Percentiles rank a stretch among this genome's conserved stretches.
Evolutionary conservation across 306 rosid genomes (phyloP).

Genomic region (Hylodesmum podocarpum): DNA sequence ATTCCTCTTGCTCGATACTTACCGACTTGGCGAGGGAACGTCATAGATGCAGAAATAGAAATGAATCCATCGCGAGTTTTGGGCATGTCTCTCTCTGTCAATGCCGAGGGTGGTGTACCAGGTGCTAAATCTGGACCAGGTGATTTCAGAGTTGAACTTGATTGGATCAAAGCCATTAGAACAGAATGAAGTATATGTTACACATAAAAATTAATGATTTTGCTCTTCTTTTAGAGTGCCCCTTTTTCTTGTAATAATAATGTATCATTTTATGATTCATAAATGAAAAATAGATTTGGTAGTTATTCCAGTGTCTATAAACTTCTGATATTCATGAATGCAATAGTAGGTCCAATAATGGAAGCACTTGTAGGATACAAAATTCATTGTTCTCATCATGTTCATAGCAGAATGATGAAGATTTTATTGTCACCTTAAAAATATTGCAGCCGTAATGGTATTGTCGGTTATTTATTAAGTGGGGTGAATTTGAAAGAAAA

Average conservation of each 20-base stretch:
- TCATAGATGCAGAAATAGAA: slow-evolving; percentile 73
- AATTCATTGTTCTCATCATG: slow-evolving; percentile 23
- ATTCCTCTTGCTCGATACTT: slow-evolving; percentile 86
- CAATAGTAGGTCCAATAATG: not conserved
- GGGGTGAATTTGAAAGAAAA: slow-evolving; percentile 1
- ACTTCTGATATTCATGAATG: not conserved
- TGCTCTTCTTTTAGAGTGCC: slow-evolving; percentile 8
- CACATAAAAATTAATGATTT: slow-evolving; percentile 20
- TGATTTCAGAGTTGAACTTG: slow-evolving; percentile 79
- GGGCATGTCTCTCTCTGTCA: slow-evolving; percentile 85
- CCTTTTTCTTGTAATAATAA: slow-evolving; percentile 24
- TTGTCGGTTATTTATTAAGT: slow-evolving; percentile 1
- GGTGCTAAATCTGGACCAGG: slow-evolving; percentile 85
- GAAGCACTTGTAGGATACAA: slow-evolving; percentile 1
- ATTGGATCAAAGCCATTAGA: slow-evolving; percentile 84
- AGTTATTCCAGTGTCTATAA: slow-evolving; percentile 6
- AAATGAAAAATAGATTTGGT: slow-evolving; percentile 16
- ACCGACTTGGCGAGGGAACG: slow-evolving; percentile 92
- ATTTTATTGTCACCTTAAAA: not conserved
- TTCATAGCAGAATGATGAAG: slow-evolving; percentile 9
- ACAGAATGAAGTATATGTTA: slow-evolving; percentile 43
- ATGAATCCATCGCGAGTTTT: slow-evolving; percentile 87
- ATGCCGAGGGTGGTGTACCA: slow-evolving; percentile 81
- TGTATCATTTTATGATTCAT: slow-evolving; percentile 24
- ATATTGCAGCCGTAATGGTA: not conserved